Evolutionary conservation across 768 basidiomycete species (phyloP), one percentile per base, ranked within the genome.

Genomic region (Podaxis sp.): DNA sequence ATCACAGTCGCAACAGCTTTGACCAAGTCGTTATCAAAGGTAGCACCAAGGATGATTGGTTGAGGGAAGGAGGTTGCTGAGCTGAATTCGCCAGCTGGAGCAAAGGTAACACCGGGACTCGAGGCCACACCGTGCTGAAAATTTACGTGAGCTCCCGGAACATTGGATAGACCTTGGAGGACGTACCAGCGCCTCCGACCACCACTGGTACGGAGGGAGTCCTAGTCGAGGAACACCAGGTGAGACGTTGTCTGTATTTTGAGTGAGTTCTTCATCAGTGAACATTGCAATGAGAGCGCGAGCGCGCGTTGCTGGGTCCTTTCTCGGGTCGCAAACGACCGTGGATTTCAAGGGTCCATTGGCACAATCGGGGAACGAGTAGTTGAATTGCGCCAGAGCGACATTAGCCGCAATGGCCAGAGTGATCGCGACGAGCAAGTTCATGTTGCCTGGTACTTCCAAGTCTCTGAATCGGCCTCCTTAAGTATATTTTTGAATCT

Each of bases 21-120:
- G 59, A 86, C 76, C 43, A 87, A 76, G 2, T 73, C 70, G 59
- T 84, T 83, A 63, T 86, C 82, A 70, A 86, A 85, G 0, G 84
- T 77, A 11, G 85, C 82, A 24, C 82, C 76, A 70, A 86, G 74
- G 13, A 80, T 66, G 57, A 87, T 85, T 1, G 85, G 83, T 53
- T 82, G 79, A 3, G 84, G 85, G 70, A 87, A 85, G 2, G 83
- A 84, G 0, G 84, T 85, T 2, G 85, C 84, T 65, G 75, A 82
- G 64, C 82, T 82, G 70, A 84, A 87, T 25, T 81, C 71, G 29
- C 84, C 85, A 1, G 79, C 71, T 0, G 73, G 19, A 0, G 83
- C 77, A 64, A 86, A 86, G 2, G 72, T 74, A 2, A 84, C 81
- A 25, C 84, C 85, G 11, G 80, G 83, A 66, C 83, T 82, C 0